Evolutionary conservation across 2,329 filamentous ascomycete genomes (phyloP).

Genomic region (Malbranchea zuffiana): DNA sequence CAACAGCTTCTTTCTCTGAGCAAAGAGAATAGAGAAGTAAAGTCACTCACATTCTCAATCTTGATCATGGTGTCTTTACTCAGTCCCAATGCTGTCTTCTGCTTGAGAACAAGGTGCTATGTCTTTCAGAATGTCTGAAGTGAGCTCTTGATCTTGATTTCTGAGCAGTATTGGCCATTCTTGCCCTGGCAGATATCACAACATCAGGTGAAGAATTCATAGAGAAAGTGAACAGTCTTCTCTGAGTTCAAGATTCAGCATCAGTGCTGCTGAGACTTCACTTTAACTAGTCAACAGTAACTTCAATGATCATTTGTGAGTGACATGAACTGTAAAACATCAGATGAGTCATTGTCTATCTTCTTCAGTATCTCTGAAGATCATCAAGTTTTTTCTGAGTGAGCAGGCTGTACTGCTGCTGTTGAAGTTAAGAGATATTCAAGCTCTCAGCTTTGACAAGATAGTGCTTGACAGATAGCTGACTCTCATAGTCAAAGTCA

Average conservation of each 20-base stretch:
- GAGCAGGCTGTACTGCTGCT: conserved; percentile 21
- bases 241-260: conserved; percentile 20
- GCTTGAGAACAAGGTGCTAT: conserved; percentile 17
- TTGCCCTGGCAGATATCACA: conserved; percentile 16
- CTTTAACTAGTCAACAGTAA: conserved; percentile 17
- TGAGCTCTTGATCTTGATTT: conserved; percentile 16
- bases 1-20: conserved; percentile 20
- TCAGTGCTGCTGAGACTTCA: conserved; percentile 16
- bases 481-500: conserved; percentile 11
- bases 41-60: conserved; percentile 2
- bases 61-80: conserved; percentile 13
- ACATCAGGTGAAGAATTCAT: conserved; percentile 17
- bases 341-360: too few relatives aligned
- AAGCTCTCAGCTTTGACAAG: conserved; percentile 19
- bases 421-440: conserved; percentile 19
- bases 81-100: conserved; percentile 11
- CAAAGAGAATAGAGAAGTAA: conserved; percentile 10
- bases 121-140: conserved; percentile 18
- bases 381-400: conserved; percentile 21
- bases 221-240: conserved; percentile 21
- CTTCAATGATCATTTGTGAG: too few relatives aligned
- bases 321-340: too few relatives aligned
- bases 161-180: conserved; percentile 13
- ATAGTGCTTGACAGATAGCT: conserved; percentile 18
- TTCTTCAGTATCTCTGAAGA: too few relatives aligned